Evolutionary conservation across 768 basidiomycete species (phyloP).

Genomic region (Krasilnikovozyma curviuscula): DNA sequence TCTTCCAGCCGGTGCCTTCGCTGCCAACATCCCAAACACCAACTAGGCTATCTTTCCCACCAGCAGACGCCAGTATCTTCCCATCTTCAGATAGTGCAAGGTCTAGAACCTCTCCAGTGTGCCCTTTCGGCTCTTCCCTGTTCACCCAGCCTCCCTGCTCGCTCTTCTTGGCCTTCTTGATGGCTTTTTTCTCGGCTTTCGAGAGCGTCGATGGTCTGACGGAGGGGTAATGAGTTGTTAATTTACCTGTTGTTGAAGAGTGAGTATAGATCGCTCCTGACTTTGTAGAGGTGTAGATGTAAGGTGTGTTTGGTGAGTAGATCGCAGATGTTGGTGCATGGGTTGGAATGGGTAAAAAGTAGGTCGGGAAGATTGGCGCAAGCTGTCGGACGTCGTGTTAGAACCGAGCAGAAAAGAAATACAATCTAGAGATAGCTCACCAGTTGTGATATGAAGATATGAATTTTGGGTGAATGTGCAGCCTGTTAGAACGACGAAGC

Average conservation of each 20-base stretch:
- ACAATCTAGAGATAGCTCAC: slow-evolving; percentile 30
- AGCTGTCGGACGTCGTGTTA: slow-evolving; percentile 5
- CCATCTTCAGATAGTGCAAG: slow-evolving; percentile 74
- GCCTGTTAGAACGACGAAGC: slow-evolving; percentile 25
- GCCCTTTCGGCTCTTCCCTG: slow-evolving; percentile 39
- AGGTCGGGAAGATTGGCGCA: slow-evolving; percentile 19
- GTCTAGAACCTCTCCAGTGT: slow-evolving; percentile 66
- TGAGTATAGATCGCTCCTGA: slow-evolving; percentile 78
- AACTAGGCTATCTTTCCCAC: slow-evolving; percentile 59
- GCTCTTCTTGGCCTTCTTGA: slow-evolving; percentile 34
- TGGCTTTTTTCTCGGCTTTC: slow-evolving; percentile 29
- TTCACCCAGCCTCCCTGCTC: slow-evolving; percentile 8
- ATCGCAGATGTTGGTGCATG: slow-evolving; percentile 41
- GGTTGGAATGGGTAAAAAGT: slow-evolving; percentile 31
- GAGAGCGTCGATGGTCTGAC: slow-evolving; percentile 23
- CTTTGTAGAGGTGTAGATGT: slow-evolving; percentile 76
- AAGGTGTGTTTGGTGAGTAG: slow-evolving; percentile 53
- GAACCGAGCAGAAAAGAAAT: no score
- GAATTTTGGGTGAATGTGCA: slow-evolving; percentile 70
- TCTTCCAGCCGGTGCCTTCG: slow-evolving; percentile 53
- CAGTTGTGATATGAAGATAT: slow-evolving; percentile 55
- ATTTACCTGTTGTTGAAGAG: slow-evolving; percentile 49
- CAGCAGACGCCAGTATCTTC: slow-evolving; percentile 65
- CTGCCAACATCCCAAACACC: slow-evolving; percentile 59
- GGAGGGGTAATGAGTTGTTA: slow-evolving; percentile 43